Evolutionary conservation across 768 basidiomycete species (phyloP).

Genomic region (Rhodotorula graminis): DNA sequence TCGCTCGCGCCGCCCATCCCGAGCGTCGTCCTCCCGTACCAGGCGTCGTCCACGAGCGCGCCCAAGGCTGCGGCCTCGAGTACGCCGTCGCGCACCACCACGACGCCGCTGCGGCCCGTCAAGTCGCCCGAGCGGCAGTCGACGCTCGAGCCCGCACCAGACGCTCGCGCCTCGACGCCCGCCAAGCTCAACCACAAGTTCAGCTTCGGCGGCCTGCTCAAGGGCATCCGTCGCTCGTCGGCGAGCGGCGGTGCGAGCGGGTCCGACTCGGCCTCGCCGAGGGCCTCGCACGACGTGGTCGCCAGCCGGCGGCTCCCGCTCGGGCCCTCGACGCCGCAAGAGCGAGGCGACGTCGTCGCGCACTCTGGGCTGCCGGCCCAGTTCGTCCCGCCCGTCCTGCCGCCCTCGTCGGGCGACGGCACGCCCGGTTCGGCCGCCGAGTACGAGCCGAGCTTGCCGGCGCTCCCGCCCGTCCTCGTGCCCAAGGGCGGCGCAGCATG

Average conservation of each 20-base stretch:
- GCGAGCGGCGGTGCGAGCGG: neutral
- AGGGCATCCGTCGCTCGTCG: neutral
- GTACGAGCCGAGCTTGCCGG: neutral
- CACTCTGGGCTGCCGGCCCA: constrained; percentile 16
- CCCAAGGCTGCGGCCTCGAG: neutral
- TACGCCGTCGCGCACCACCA: neutral
- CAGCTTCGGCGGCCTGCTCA: neutral
- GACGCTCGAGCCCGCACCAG: neutral
- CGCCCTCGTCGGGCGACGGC: neutral
- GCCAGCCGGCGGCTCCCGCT: constrained; percentile 6
- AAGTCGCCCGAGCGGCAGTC: neutral
- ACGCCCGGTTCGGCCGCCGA: neutral
- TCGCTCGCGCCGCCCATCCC: neutral
- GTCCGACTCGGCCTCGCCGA: neutral
- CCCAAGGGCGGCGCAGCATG: constrained; percentile 20
- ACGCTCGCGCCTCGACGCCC: neutral
- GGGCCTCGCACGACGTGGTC: neutral
- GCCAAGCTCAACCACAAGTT: constrained; percentile 6
- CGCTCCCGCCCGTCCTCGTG: constrained; percentile 7
- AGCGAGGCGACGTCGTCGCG: constrained; percentile 4
- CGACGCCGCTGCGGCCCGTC: neutral
- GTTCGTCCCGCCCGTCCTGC: constrained; percentile 1
- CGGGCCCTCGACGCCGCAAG: neutral
- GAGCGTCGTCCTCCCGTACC: neutral
- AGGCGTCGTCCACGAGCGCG: neutral